A percentile compares a stretch with the other conserved stretches of the same genome.
phyloP scores from a whole-genome alignment of 164 flowering plant genomes.

The Taxillus chinensis region DNA sequence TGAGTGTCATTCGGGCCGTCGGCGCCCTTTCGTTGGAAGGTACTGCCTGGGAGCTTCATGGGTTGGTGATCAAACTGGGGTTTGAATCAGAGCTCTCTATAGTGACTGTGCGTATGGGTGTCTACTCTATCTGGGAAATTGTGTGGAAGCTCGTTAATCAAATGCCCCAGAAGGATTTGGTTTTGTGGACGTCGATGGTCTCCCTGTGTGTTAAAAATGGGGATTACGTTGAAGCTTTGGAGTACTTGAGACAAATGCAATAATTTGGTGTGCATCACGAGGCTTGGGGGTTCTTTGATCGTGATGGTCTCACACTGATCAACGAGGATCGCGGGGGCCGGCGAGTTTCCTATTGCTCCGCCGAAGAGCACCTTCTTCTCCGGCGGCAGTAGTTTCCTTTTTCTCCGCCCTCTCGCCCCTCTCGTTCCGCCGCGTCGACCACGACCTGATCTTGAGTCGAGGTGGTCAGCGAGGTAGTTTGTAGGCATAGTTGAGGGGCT shows the following conservation, averaged over 20 bases:
- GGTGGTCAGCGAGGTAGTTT: no score
- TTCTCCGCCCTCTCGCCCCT: no score
- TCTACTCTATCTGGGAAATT: slow-evolving; percentile 23
- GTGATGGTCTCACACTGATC: no score
- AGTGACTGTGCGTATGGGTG: slow-evolving; percentile 34
- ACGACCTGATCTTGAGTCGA: no score
- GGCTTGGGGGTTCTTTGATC: no score
- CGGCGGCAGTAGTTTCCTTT: no score
- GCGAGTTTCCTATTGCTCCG: no score
- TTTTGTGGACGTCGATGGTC: slow-evolving; percentile 52
- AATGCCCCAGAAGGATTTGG: slow-evolving; percentile 33
- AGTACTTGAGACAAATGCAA: slow-evolving; percentile 34
- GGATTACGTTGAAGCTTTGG: slow-evolving; percentile 23
- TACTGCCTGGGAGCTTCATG: slow-evolving; percentile 24
- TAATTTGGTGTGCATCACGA: slow-evolving; percentile 24
- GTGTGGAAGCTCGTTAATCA: slow-evolving; percentile 28
- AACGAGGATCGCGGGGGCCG: no score
- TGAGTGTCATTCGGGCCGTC: slow-evolving; percentile 28
- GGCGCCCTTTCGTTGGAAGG: slow-evolving; percentile 9
- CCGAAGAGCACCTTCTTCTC: no score
- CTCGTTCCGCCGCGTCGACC: no score
- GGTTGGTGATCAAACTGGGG: slow-evolving; percentile 34
- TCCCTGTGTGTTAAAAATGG: slow-evolving; percentile 33
- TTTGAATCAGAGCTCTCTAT: slow-evolving; percentile 30
- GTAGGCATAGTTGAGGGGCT: no score